These are phyloP conservation scores for Trifolium repens DNA, from an alignment of 306 rosid genomes.

Conservation along the genomic window DNA sequence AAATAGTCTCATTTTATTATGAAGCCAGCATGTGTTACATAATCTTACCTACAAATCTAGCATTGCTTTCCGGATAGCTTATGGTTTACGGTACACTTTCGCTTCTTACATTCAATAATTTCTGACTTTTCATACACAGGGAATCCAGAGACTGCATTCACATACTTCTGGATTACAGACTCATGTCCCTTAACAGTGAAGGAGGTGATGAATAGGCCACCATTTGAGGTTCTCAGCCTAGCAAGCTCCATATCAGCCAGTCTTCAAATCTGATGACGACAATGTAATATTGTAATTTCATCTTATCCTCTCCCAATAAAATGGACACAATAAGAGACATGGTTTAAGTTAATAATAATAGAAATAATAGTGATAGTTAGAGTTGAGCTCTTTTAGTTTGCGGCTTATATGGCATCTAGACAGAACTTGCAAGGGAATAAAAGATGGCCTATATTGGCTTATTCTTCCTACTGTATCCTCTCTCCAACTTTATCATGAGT, in stretches of 20 bases:
- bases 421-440: slow-evolving; percentile 21
- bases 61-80: neutral
- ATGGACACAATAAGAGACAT: slow-evolving; percentile 24
- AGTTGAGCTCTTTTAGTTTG: slow-evolving; percentile 34
- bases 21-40: too few species aligned
- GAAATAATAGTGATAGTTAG: slow-evolving; percentile 10
- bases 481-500: neutral
- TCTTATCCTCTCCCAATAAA: slow-evolving; percentile 34
- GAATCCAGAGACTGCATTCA: slow-evolving; percentile 69
- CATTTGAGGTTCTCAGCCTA: slow-evolving; percentile 91
- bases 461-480: neutral
- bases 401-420: slow-evolving; percentile 31
- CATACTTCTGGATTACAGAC: slow-evolving; percentile 96
- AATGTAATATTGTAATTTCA: slow-evolving; percentile 18
- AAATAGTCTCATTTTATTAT: too few species aligned
- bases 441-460: neutral
- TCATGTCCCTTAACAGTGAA: slow-evolving; percentile 85
- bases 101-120: neutral
- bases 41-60: neutral
- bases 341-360: slow-evolving; percentile 18
- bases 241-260: slow-evolving; percentile 80
- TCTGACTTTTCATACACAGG: slow-evolving; percentile 54
- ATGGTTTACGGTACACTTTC: neutral
- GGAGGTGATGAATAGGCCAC: slow-evolving; percentile 70
- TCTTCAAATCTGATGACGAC: slow-evolving; percentile 62